These are phyloP conservation scores for Aspergillus pseudoterreus DNA, from an alignment of 2,329 filamentous ascomycete genomes.

Conservation along the genomic window DNA sequence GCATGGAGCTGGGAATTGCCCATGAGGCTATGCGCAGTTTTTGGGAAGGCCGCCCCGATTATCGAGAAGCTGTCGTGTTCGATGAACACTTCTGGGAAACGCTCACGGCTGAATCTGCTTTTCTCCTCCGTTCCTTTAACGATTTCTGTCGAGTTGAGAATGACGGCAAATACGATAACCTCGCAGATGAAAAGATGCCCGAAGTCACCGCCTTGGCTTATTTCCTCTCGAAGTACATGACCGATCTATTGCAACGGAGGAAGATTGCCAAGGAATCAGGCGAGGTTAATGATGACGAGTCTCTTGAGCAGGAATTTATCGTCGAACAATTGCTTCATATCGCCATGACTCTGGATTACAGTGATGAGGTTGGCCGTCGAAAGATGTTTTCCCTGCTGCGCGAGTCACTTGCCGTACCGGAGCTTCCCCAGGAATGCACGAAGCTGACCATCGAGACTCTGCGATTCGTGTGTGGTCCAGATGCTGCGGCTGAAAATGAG, in stretches of 20 bases:
- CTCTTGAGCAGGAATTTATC: constrained; percentile 88
- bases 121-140: constrained; percentile 89
- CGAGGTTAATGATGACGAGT: constrained; percentile 73
- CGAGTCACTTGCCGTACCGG: constrained; percentile 77
- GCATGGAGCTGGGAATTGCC: constrained; percentile 83
- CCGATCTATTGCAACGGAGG: constrained; percentile 42
- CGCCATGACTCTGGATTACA: constrained; percentile 87
- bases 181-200: constrained; percentile 89
- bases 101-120: constrained; percentile 73
- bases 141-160: constrained; percentile 78
- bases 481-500: constrained; percentile 49
- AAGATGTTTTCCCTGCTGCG: constrained; percentile 94
- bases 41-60: constrained; percentile 79
- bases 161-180: constrained; percentile 68
- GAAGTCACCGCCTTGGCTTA: constrained; percentile 90
- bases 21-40: constrained; percentile 94
- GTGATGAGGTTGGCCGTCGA: constrained; percentile 89
- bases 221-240: constrained; percentile 77
- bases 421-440: constrained; percentile 88
- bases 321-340: constrained; percentile 94
- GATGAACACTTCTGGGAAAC: constrained; percentile 46
- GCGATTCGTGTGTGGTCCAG: constrained; percentile 71
- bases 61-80: constrained; percentile 43
- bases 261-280: constrained; percentile 43
- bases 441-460: constrained; percentile 81